phyloP scores from a whole-genome alignment of 1,284 basidiomycete species.

The Pisolithus thermaeus region DNA sequence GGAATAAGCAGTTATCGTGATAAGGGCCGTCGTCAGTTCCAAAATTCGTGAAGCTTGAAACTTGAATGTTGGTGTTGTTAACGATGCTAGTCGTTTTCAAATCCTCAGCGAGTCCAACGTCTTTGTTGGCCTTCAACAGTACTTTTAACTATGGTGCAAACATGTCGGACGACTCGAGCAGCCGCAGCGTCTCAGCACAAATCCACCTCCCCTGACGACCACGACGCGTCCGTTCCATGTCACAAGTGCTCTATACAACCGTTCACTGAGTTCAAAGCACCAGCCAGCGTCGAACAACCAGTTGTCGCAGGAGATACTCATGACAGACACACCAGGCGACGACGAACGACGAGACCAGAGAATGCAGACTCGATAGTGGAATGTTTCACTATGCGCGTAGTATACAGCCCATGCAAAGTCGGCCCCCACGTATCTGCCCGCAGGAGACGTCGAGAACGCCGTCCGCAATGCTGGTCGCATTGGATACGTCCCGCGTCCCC shows the following conservation, averaged over 20 bases:
- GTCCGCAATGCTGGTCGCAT: conserved; percentile 68
- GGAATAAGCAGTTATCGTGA: conserved; percentile 90
- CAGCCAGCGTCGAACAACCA: background rate
- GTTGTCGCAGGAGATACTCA: background rate
- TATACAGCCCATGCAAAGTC: conserved; percentile 52
- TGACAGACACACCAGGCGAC: background rate
- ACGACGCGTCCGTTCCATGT: background rate
- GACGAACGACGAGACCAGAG: conserved; percentile 9
- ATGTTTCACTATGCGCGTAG: conserved; percentile 26
- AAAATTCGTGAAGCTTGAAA: background rate
- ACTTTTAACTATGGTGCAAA: conserved; percentile 1
- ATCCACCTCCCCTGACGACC: background rate
- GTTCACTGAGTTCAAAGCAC: background rate
- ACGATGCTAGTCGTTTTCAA: background rate
- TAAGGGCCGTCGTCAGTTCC: conserved; percentile 69
- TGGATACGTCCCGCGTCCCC: conserved; percentile 38
- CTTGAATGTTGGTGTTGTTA: background rate
- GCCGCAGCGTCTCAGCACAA: background rate
- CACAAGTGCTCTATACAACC: background rate
- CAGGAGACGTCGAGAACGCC: conserved; percentile 74
- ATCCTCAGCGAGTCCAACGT: background rate
- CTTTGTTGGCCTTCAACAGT: background rate
- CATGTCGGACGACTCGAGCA: background rate
- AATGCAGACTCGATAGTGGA: conserved; percentile 5
- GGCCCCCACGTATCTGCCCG: conserved; percentile 82